These are phyloP conservation scores for Gossypium anomalum DNA, from an alignment of 345 rosid genomes.

Conservation along the genomic window DNA sequence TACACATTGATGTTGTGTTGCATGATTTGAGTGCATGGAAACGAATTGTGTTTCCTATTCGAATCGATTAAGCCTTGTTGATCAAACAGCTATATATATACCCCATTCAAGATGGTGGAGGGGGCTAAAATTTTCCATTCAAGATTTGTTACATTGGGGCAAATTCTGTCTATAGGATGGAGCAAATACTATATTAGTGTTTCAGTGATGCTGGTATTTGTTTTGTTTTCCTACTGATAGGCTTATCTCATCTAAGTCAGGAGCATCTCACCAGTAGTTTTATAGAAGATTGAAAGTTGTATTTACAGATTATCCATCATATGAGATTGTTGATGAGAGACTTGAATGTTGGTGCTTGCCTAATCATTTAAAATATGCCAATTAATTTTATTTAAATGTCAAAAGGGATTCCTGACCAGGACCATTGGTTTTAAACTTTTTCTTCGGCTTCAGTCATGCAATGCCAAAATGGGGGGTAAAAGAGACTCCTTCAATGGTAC, in stretches of 20 bases:
- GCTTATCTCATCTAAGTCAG: no score
- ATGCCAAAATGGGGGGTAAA: not conserved
- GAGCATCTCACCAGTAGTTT: no score
- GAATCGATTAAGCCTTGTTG: not conserved
- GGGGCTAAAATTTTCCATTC: no score
- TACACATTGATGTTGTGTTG: not conserved
- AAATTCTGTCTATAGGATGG: not conserved
- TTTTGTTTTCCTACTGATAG: no score
- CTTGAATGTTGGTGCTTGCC: no score
- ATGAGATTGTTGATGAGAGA: no score
- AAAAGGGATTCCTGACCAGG: conserved; percentile 11
- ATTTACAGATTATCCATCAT: no score
- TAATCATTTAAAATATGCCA: no score
- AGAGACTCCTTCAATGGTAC: not conserved
- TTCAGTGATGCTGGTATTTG: no score
- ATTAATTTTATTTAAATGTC: not conserved
- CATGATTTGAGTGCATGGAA: not conserved
- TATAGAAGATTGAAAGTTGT: no score
- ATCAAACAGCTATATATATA: not conserved
- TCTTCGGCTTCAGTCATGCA: not conserved
- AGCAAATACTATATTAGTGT: no score
- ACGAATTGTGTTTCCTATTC: not conserved
- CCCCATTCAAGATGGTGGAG: no score
- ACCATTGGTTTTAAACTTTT: not conserved
- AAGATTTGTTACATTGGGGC: not conserved